phyloP scores from a whole-genome alignment of 148 eudicot genomes.

The Rheum nobile region DNA sequence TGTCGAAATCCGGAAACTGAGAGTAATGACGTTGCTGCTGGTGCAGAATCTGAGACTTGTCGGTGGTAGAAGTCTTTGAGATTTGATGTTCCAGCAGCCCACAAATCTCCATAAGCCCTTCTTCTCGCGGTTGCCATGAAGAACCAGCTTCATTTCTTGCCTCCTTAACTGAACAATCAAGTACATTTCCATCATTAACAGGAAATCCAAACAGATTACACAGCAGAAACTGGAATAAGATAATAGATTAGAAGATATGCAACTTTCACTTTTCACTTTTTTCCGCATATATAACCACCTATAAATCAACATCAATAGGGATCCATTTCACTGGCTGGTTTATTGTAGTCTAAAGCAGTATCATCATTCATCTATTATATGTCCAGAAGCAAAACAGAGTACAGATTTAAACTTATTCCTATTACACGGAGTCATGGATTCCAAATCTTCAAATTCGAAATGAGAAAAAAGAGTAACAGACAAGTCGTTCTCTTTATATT shows the following conservation, averaged over 20 bases:
- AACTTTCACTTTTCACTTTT: not conserved
- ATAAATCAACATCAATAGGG: not conserved
- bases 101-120: conserved; percentile 74
- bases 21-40: conserved; percentile 71
- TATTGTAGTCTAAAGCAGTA: not conserved
- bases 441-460: not conserved
- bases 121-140: conserved; percentile 88
- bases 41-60: conserved; percentile 76
- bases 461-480: not conserved
- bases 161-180: conserved; percentile 40
- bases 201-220: not conserved
- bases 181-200: not conserved
- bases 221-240: not conserved
- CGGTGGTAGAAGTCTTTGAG: conserved; percentile 51
- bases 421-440: not conserved
- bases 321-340: not conserved
- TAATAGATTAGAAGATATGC: not conserved
- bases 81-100: conserved; percentile 78
- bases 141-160: conserved; percentile 32
- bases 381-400: not conserved
- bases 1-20: conserved; percentile 90
- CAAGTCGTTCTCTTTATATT: not conserved
- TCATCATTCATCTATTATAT: not conserved
- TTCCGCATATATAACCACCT: not conserved
- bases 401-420: not conserved